phyloP scores from a whole-genome alignment of 108 stramenopile species.

The Pseudonitzschia delicatissima region DNA sequence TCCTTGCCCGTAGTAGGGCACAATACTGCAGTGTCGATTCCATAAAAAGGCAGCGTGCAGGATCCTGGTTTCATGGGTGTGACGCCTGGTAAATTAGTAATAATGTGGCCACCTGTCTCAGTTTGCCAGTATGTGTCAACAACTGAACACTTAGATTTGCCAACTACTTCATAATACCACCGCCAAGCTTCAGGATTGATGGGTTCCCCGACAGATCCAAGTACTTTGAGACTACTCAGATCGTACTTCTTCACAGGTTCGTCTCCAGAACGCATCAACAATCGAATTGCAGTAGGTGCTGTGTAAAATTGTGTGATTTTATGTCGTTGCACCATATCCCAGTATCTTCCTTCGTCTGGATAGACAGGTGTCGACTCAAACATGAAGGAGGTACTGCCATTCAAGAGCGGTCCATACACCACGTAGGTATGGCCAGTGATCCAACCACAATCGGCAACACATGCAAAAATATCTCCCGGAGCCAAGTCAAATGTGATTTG shows the following conservation, averaged over 20 bases:
- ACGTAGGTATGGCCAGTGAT: conserved; percentile 98
- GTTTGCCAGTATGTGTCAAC: conserved; percentile 99
- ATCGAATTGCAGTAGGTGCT: conserved; percentile 97
- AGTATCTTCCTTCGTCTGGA: conserved; percentile 92
- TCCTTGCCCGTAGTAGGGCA: conserved; percentile 28
- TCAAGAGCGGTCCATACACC: conserved; percentile 93
- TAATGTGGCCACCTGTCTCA: conserved; percentile 98
- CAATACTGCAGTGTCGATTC: conserved; percentile 54
- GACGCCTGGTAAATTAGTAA: conserved; percentile 91
- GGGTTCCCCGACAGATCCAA: conserved; percentile 97
- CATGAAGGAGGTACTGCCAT: conserved; percentile 91
- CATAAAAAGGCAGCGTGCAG: conserved; percentile 92
- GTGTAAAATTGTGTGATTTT: conserved; percentile 86
- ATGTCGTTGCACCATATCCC: conserved; percentile 91
- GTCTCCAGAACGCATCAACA: conserved; percentile 94
- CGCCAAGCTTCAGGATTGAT: conserved; percentile 99
- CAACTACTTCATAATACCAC: conserved; percentile 95
- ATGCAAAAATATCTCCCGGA: conserved; percentile 89
- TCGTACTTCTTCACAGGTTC: conserved; percentile 84
- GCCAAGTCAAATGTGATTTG: conserved; percentile 78
- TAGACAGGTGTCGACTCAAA: conserved; percentile 95
- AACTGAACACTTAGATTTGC: conserved; percentile 80
- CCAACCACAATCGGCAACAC: conserved; percentile 98
- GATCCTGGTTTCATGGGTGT: conserved; percentile 96
- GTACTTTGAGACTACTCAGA: conserved; percentile 74